Evolutionary conservation across 23 red algal genomes (phyloP), one percentile per base, ranked within the genome.

Genomic region (Gracilariopsis chorda): DNA sequence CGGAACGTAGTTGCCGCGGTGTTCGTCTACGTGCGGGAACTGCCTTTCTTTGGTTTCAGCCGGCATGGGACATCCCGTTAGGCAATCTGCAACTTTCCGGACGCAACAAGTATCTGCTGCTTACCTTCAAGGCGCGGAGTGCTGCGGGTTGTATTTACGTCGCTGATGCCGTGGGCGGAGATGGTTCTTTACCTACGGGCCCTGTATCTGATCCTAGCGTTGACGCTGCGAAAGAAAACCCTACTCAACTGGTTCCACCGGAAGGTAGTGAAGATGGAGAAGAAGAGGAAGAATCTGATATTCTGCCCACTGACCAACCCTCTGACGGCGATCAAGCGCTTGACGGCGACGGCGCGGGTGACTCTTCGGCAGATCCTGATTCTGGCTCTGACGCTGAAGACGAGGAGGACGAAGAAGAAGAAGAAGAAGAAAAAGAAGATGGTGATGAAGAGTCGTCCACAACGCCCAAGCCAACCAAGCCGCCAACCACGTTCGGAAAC

Each of bases 1-100:
- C 82, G 24, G 58, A 87, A 32, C 82, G 59, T 7, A 52, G 47
- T 35, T 87, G 81, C 48, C 17, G 35, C 20, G 82, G 49, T 14
- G 23, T 57, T 43, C 42, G 57, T 51, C 17, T 86, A 10, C 30
- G 30, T 13, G 10, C 81, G 2, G 60, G 60, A 8, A 60, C 58
- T 17, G 81, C 55, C 12, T 86, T 61, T 48, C 40, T 86, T 9
- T 86, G 81, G 81, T 86, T 68, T 52, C 81, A 86, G 17, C 81
- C 81, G 12, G 33, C 43, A 16, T 72, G 81, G 59, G 61, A 86
- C 33, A 51, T 68, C 27, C 32, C 47, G 44, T 41, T 86, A 27
- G 81, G 20, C 42, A 17, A n/a, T 12, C 44, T 86, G 3, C 62
- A 72, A 42, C 48, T 87, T 3, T 30, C 42, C 25, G 62, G 62